Conservation (phyloP, 1,284 basidiomycete species). For the Cutaneotrichosporon dermatis region DNA sequence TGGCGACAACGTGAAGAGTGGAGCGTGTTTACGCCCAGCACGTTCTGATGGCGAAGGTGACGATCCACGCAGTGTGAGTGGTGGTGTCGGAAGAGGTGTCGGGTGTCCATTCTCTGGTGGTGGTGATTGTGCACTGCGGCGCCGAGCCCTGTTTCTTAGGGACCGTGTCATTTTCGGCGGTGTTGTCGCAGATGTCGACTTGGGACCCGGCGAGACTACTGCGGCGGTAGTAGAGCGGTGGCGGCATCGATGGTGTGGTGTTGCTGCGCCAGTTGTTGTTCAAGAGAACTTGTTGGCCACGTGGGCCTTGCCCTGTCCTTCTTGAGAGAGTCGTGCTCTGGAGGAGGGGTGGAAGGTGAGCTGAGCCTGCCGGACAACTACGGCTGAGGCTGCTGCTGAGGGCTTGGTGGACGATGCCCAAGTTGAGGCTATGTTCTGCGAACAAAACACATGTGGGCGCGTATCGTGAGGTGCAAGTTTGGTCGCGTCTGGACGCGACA, state of each 20-base stretch:
- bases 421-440: background rate
- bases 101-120: background rate
- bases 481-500: background rate
- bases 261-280: too few species aligned
- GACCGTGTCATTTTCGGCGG: background rate
- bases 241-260: background rate
- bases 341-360: background rate
- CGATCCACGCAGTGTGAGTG: slow-evolving; percentile 4
- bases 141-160: background rate
- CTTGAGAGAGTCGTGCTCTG: background rate
- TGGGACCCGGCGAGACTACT: too few species aligned
- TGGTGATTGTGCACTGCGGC: too few species aligned
- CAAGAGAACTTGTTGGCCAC: background rate
- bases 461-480: background rate
- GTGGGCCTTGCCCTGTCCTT: background rate
- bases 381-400: background rate
- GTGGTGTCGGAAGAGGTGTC: slow-evolving; percentile 6
- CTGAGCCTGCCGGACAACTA: background rate
- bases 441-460: slow-evolving; percentile 3
- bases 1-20: slow-evolving; percentile 12
- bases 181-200: background rate
- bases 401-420: background rate
- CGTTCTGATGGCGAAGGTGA: slow-evolving; percentile 5
- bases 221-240: background rate
- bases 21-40: background rate